These are phyloP conservation scores for Macadamia integrifolia DNA, from an alignment of 164 flowering plant genomes.

Conservation along the genomic window DNA sequence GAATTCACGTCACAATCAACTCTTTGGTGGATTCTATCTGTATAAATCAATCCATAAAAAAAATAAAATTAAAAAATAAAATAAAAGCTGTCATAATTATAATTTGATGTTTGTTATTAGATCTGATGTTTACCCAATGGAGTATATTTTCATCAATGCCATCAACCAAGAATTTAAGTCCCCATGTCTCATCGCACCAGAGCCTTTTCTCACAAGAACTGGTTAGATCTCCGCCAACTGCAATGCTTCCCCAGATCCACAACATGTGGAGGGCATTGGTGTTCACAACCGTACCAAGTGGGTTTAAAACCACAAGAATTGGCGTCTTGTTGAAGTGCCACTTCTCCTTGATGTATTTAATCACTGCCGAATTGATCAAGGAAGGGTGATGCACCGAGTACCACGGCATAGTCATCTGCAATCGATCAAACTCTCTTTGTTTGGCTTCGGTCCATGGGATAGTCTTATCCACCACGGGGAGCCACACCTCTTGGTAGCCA, in stretches of 20 bases:
- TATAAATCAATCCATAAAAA: too few species aligned
- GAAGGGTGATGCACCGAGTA: constrained; percentile 36
- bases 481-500: constrained; percentile 20
- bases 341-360: constrained; percentile 41
- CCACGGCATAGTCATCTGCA: constrained; percentile 49
- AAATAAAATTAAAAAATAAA: too few species aligned
- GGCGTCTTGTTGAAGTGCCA: constrained; percentile 48
- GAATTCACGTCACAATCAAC: too few species aligned
- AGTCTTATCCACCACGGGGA: constrained; percentile 16
- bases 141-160: constrained; percentile 29
- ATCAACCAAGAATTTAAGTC: constrained; percentile 41
- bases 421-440: constrained; percentile 18
- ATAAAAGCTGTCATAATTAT: too few species aligned
- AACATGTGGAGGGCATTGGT: constrained; percentile 57
- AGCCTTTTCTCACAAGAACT: constrained; percentile 32
- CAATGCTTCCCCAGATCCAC: constrained; percentile 56
- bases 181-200: constrained; percentile 57
- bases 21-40: constrained; percentile 19
- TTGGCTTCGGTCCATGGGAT: neutral
- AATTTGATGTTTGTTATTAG: too few species aligned
- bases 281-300: constrained; percentile 39
- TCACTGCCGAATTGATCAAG: constrained; percentile 38
- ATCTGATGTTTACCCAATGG: constrained; percentile 44
- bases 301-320: constrained; percentile 46
- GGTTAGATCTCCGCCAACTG: constrained; percentile 42